Evolutionary conservation across 768 basidiomycete genomes (phyloP), one percentile per base, ranked within the genome.

Genomic region (Hygrophoropsis aurantiaca): DNA sequence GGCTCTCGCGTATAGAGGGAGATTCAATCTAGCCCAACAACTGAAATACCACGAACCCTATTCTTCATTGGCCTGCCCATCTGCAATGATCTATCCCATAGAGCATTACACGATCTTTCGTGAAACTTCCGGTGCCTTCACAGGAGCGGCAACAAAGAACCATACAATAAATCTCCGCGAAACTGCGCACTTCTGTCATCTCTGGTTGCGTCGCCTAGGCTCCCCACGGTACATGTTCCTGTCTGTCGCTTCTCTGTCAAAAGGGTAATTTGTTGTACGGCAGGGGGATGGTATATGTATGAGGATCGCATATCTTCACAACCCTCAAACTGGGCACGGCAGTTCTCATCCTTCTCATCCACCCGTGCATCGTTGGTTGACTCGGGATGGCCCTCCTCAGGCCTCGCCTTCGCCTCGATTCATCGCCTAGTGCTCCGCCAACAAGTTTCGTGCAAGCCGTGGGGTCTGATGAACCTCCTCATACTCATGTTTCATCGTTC

Each of bases 401-500:
- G 30, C 59, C 53, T 19, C 59, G 40, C 37, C 51, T 62, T 40
- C 10, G 46, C 23, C 40, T 59, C 11, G 55, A 52, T 41, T 26
- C 52, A 2, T 18, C 15, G 26, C 47, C 50, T 18, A 11, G 11
- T 21, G 56, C 45, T 15, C 62, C 69, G 18, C 57, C 64, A 26
- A 68, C 72, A 24, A 70, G 64, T 50, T 64, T 66, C 53, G 62
- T 56, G 46, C 68, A 70, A 34, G 54, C 58, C n/a, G 48, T 69
- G 16, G 54, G 40, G 39, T 41, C 42, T 11, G 51, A 54, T 39
- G 54, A 18, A 23, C 53, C 63, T 18, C 46, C 47, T 21, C 68
- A 74, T 59, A 66, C 77, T 18, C 75, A 77, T 57, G 71, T 74
- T 26, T 79, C 78, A 9, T 70, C 67, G 30, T 79, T 78, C 54